These are phyloP conservation scores for Heterobasidion annosum DNA, from an alignment of 1,284 basidiomycete genomes.

Conservation along the genomic window DNA sequence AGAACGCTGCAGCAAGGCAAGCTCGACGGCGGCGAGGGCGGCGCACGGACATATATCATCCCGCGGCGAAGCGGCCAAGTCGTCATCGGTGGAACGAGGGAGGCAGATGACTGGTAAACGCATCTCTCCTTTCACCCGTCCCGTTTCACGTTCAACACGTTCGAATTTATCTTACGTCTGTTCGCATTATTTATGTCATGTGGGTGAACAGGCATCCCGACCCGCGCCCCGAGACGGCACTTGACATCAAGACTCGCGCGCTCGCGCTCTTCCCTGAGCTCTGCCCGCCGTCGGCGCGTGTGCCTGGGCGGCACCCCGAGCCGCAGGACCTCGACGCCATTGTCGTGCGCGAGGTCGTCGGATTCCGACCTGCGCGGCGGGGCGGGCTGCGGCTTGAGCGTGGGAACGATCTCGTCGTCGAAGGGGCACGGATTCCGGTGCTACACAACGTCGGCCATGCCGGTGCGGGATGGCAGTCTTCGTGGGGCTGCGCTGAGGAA, in stretches of 20 bases:
- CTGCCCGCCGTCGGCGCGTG: conserved; percentile 46
- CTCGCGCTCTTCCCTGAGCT: conserved; percentile 60
- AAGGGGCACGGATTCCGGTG: conserved; percentile 20
- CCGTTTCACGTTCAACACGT: not conserved
- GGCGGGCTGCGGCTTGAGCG: conserved; percentile 34
- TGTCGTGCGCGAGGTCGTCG: conserved; percentile 61
- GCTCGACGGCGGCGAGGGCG: conserved; percentile 27
- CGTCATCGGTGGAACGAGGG: conserved; percentile 57
- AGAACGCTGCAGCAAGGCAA: conserved; percentile 24
- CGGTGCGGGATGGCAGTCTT: conserved; percentile 35
- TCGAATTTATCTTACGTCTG: conserved; percentile 3
- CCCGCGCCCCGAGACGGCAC: conserved; percentile 51
- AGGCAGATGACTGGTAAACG: conserved; percentile 51
- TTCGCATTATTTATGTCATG: conserved; percentile 1
- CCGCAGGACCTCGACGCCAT: conserved; percentile 54
- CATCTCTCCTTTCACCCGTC: conserved; percentile 2
- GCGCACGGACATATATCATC: conserved; percentile 53
- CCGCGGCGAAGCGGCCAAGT: conserved; percentile 60
- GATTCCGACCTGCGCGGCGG: conserved; percentile 34
- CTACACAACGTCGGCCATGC: conserved; percentile 41
- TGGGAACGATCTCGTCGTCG: conserved; percentile 18
- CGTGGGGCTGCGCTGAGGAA: conserved; percentile 31
- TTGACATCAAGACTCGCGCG: conserved; percentile 49
- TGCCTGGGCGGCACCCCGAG: conserved; percentile 33
- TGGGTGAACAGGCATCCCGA: conserved; percentile 33